These are phyloP conservation scores for Vitis hybrid DNA, from an alignment of 177 flowering plant species.

Conservation along the genomic window DNA sequence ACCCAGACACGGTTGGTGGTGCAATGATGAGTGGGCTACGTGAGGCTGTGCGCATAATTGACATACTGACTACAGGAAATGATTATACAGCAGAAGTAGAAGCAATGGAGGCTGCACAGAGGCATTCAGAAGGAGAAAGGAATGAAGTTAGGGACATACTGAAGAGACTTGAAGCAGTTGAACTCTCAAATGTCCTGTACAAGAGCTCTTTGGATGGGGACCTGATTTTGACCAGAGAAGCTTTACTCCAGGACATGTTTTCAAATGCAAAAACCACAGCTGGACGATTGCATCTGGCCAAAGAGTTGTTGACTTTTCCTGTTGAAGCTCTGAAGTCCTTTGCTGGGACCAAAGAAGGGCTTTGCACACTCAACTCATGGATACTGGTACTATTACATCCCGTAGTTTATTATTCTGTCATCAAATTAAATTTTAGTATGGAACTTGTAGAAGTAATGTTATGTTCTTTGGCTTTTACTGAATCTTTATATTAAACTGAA, in stretches of 20 bases:
- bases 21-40: conserved; percentile 99
- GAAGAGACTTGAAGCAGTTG: conserved; percentile 83
- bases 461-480: neutral
- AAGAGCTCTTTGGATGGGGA: conserved; percentile 63
- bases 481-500: neutral
- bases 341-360: conserved; percentile 93
- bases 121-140: conserved; percentile 69
- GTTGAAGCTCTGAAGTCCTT: conserved; percentile 73
- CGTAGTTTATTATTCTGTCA: neutral
- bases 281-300: conserved; percentile 84
- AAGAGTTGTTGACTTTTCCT: conserved; percentile 80
- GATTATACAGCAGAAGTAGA: conserved; percentile 89
- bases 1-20: conserved; percentile 99
- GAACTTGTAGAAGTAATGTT: neutral
- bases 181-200: conserved; percentile 59
- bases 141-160: conserved; percentile 84
- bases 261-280: conserved; percentile 74
- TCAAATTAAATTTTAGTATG: neutral
- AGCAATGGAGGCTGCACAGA: conserved; percentile 77
- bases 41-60: conserved; percentile 95
- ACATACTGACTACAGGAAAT: conserved; percentile 70
- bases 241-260: conserved; percentile 78
- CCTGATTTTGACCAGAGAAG: conserved; percentile 53
- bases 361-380: conserved; percentile 84
- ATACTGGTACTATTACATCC: conserved; percentile 63